phyloP scores from a whole-genome alignment of 345 rosid species.

The Salix udensis region DNA sequence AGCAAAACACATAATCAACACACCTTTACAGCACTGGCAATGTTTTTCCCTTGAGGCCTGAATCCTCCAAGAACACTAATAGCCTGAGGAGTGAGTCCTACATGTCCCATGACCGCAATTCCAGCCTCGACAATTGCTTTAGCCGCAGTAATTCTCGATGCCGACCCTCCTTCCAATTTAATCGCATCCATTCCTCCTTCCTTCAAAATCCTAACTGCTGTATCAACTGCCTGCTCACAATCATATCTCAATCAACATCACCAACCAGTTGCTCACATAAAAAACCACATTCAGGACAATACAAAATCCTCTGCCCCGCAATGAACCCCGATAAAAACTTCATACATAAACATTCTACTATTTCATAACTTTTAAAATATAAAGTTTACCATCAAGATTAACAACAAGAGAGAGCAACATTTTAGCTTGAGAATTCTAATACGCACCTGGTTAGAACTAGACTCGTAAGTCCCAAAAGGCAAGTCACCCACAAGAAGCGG shows the following conservation, averaged over 20 bases:
- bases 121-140: conserved; percentile 90
- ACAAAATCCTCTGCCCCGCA: background rate
- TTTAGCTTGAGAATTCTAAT: background rate
- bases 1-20: background rate
- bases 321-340: background rate
- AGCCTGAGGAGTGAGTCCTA: conserved; percentile 94
- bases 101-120: conserved; percentile 94
- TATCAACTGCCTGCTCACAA: conserved; percentile 76
- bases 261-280: conserved; percentile 9
- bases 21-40: conserved; percentile 82
- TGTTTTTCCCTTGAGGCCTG: conserved; percentile 83
- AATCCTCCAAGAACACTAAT: conserved; percentile 96
- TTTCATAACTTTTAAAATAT: background rate
- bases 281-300: background rate
- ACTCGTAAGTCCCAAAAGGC: conserved; percentile 86
- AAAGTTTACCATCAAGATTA: too few species aligned
- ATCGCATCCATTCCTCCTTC: conserved; percentile 96
- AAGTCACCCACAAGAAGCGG: conserved; percentile 91
- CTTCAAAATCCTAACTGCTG: conserved; percentile 72
- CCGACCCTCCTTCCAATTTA: conserved; percentile 85
- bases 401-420: background rate
- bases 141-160: conserved; percentile 75
- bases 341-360: background rate
- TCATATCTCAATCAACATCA: conserved; percentile 24
- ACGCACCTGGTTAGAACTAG: conserved; percentile 57